Evolutionary conservation across 257 asterid genomes (phyloP).

Genomic region (Przewalskia tangutica): DNA sequence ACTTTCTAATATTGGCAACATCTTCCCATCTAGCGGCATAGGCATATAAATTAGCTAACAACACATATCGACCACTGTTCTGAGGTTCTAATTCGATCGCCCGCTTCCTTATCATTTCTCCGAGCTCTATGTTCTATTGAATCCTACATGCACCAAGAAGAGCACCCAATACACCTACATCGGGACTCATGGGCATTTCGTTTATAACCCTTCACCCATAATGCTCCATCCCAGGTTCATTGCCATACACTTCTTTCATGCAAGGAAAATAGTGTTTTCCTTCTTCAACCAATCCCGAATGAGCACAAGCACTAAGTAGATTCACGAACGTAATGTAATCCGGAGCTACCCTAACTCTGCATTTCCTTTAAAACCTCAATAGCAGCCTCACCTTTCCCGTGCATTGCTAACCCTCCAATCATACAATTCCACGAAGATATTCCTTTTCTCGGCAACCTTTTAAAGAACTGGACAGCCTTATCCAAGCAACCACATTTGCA

Average conservation of each 20-base stretch:
- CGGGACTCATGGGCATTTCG: constrained; percentile 63
- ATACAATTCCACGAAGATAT: constrained; percentile 85
- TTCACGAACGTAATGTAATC: constrained; percentile 73
- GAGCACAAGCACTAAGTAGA: constrained; percentile 71
- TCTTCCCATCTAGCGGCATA: constrained; percentile 67
- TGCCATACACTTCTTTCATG: constrained; percentile 45
- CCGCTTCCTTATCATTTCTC: constrained; percentile 53
- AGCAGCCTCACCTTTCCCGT: constrained; percentile 66
- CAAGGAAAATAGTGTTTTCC: constrained; percentile 46
- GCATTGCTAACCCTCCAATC: constrained; percentile 87
- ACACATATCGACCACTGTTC: constrained; percentile 72
- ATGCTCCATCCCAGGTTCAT: constrained; percentile 69
- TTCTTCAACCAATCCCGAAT: constrained; percentile 66
- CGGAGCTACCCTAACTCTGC: constrained; percentile 44
- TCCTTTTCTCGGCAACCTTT: constrained; percentile 33
- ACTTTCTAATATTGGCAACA: constrained; percentile 54
- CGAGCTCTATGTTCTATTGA: constrained; percentile 53
- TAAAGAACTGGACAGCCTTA: constrained; percentile 51
- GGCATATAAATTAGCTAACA: constrained; percentile 69
- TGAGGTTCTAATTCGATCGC: constrained; percentile 65
- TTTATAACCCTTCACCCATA: constrained; percentile 55
- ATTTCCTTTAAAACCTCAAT: constrained; percentile 57
- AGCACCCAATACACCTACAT: constrained; percentile 74
- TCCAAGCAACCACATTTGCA: constrained; percentile 81
- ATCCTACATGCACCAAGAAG: constrained; percentile 82